These are phyloP conservation scores for Psilocybe cyanescens DNA, from an alignment of 768 basidiomycete genomes.

Conservation along the genomic window DNA sequence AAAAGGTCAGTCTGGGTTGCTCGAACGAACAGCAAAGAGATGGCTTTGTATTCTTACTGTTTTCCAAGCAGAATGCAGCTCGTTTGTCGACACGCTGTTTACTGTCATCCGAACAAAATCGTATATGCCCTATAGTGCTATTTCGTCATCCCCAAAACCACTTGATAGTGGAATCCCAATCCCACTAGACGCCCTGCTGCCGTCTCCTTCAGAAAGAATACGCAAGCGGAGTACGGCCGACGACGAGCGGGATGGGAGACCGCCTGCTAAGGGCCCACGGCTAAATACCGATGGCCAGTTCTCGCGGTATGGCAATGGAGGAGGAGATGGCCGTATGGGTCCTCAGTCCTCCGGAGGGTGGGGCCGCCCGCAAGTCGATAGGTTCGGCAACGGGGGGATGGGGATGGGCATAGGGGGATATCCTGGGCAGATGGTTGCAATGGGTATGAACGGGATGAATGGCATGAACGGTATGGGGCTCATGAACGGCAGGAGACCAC, in stretches of 20 bases:
- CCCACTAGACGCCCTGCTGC: constrained; percentile 67
- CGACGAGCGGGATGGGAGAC: constrained; percentile 63
- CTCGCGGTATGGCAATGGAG: constrained; percentile 58
- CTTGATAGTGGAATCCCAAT: constrained; percentile 78
- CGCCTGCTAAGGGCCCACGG: constrained; percentile 74
- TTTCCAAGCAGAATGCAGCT: constrained; percentile 54
- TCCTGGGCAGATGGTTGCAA: constrained; percentile 22
- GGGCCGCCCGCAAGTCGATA: constrained; percentile 42
- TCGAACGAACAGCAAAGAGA: not conserved
- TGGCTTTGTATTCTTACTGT: constrained; percentile 16
- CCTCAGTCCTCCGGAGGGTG: constrained; percentile 46
- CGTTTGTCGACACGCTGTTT: constrained; percentile 88
- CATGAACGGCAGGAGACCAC: constrained; percentile 50
- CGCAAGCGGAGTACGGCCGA: constrained; percentile 69
- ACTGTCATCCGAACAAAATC: constrained; percentile 84
- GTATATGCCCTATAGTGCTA: constrained; percentile 71
- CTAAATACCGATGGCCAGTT: constrained; percentile 67
- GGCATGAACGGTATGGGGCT: constrained; percentile 36
- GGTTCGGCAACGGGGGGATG: constrained; percentile 34
- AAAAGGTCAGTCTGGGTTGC: constrained; percentile 58
- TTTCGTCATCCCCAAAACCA: constrained; percentile 44
- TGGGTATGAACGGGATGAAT: constrained; percentile 25
- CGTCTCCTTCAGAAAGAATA: constrained; percentile 43
- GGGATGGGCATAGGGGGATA: constrained; percentile 33
- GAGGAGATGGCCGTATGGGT: constrained; percentile 27